Conservation (phyloP, 2,329 filamentous ascomycete species). For the Botryotinia calthae region DNA sequence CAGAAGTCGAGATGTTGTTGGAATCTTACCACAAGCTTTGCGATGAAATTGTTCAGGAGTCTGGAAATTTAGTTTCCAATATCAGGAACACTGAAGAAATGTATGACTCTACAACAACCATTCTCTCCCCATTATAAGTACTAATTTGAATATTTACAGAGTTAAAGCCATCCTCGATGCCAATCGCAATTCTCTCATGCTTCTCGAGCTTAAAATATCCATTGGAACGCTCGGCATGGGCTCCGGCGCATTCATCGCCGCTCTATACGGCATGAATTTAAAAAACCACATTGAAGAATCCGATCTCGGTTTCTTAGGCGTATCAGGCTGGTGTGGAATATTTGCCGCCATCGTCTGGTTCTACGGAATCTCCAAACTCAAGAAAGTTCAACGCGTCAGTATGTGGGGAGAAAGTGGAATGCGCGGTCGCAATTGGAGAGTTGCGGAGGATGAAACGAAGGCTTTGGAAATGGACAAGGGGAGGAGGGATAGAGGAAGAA, state of each 20-base stretch:
- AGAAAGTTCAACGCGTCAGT: constrained; percentile 81
- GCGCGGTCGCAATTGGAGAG: constrained; percentile 35
- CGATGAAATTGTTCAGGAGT: constrained; percentile 95
- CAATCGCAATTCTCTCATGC: constrained; percentile 97
- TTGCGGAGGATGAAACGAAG: constrained; percentile 29
- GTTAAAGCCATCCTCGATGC: constrained; percentile 96
- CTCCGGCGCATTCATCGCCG: constrained; percentile 90
- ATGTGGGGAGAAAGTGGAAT: constrained; percentile 57
- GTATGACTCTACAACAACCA: constrained; percentile 50
- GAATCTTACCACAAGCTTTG: constrained; percentile 98
- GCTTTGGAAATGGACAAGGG: constrained; percentile 33
- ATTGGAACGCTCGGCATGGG: constrained; percentile 93
- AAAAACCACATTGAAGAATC: constrained; percentile 98
- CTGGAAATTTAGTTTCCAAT: constrained; percentile 85
- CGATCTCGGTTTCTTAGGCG: constrained; percentile 75
- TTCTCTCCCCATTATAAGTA: background rate
- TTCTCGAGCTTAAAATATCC: constrained; percentile 93
- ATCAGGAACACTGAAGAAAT: constrained; percentile 99
- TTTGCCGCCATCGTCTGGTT: constrained; percentile 76
- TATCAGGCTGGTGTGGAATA: constrained; percentile 67
- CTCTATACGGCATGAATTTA: constrained; percentile 99
- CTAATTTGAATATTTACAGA: constrained; percentile 45
- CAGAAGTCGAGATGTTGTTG: constrained; percentile 93
- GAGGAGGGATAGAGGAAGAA: constrained; percentile 28
- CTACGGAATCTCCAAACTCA: constrained; percentile 80